These are phyloP conservation scores for Nosema muscidifuracis DNA, from an alignment of 371 early-diverging fungal species.

Conservation along the genomic window DNA sequence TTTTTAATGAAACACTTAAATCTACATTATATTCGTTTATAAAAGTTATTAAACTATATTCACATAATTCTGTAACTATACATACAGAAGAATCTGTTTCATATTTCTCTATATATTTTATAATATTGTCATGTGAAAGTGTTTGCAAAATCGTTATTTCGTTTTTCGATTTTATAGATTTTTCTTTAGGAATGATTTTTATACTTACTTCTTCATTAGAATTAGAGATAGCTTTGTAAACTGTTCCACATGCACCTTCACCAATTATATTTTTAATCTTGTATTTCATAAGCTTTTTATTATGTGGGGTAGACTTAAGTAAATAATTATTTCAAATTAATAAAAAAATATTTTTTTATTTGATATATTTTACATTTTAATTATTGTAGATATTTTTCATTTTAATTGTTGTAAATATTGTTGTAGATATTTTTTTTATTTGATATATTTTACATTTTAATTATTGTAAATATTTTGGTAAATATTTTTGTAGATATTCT, in stretches of 20 bases:
- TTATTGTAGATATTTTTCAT: no score
- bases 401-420: no score
- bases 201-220: conserved; percentile 65
- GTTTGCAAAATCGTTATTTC: conserved; percentile 75
- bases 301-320: background rate
- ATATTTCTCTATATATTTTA: conserved; percentile 74
- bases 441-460: no score
- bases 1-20: conserved; percentile 63
- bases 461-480: no score
- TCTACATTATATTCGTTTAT: conserved; percentile 51
- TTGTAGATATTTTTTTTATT: no score
- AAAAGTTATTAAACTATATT: conserved; percentile 11
- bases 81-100: conserved; percentile 37
- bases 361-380: no score
- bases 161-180: conserved; percentile 82
- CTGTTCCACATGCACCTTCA: conserved; percentile 86
- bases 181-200: conserved; percentile 62
- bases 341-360: no score
- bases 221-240: conserved; percentile 74
- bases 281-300: conserved; percentile 17
- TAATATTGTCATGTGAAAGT: conserved; percentile 73
- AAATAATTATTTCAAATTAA: no score
- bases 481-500: no score
- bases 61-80: conserved; percentile 32
- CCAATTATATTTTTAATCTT: conserved; percentile 67